A percentile compares a stretch with the other conserved stretches of the same genome.
These are phyloP conservation scores for Schizochytrium sp. DNA, from an alignment of 108 stramenopile genomes.

Conservation along the genomic window DNA sequence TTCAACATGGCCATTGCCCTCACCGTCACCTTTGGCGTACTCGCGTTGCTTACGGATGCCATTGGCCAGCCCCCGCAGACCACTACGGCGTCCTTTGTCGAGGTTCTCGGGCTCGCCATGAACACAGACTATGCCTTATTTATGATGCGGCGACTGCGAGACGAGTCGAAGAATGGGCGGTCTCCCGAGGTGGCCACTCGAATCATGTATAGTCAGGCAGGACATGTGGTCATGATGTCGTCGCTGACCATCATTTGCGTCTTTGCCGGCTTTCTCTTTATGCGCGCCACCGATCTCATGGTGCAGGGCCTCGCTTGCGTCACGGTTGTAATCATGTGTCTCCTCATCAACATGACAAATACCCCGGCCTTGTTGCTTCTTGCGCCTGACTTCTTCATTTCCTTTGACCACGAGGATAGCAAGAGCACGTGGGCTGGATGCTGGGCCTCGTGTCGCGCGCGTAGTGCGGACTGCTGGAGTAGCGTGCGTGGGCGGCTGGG, in stretches of 20 bases:
- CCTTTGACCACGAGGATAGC: neutral
- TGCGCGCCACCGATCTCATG: neutral
- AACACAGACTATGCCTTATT: neutral
- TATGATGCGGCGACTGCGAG: neutral
- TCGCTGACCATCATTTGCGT: slow-evolving; percentile 6
- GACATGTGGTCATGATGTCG: neutral
- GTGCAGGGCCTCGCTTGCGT: slow-evolving; percentile 1
- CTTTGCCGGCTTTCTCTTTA: slow-evolving; percentile 14
- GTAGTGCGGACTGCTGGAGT: too few relatives aligned
- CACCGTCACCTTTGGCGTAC: neutral
- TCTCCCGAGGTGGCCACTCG: neutral
- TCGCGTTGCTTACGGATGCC: neutral
- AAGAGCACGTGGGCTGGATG: neutral
- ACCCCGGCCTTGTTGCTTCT: neutral
- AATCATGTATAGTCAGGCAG: neutral
- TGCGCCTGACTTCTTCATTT: neutral
- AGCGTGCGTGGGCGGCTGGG: too few relatives aligned
- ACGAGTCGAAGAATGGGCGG: neutral
- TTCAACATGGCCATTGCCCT: slow-evolving; percentile 2
- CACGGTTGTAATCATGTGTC: neutral
- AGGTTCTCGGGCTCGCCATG: slow-evolving; percentile 14
- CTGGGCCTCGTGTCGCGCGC: too few relatives aligned
- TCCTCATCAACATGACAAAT: slow-evolving; percentile 2
- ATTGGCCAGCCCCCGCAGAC: neutral
- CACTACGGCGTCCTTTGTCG: neutral